Evolutionary conservation across 2,329 filamentous ascomycete genomes (phyloP), one percentile per base, ranked within the genome.

Genomic region (Colletotrichum sp.): DNA sequence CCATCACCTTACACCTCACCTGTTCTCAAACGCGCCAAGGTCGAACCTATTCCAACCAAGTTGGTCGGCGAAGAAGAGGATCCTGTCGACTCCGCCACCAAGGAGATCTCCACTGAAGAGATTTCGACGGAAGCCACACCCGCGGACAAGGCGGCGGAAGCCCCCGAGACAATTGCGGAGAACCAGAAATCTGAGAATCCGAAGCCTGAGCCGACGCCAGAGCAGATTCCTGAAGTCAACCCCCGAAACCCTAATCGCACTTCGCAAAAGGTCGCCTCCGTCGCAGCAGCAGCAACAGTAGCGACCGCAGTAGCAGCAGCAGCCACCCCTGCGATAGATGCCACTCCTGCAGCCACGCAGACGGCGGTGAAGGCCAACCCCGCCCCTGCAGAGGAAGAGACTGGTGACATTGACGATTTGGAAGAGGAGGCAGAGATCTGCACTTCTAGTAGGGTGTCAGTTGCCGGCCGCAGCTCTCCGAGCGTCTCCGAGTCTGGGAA

Each of bases 361-460:
- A 56, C 39, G 34, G 30, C 66, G 13, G 16, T 28, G 30, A 27
- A 62, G 34, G 32, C 69, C 3, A 32, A 68, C 15, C 36, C 69
- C 10, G 55, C 62, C 22, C 55, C 25, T 7, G 75, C 73, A 85
- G 66, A 90, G 78, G 79, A 88, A 76, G 83, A 91, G 80, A 66
- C 89, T 78, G 80, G 88, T 77, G 83, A 91, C 80, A 78, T 88
- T 81, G 78, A 90, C 78, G 82, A 92, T 78, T 71, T 88, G 79
- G 78, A 89, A 81, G 77, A 90, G 78, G 87, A 91, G 78, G 89
- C 90, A 4, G 86, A 91, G 78, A 90, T 92, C 34, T 77, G 92
- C 70, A 92, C 89, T 0, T 91, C 90, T 0, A 87, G 90, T 5
- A 86, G 90, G 43, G 85, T 92, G 10, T 92, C 90, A 5, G 87